Evolutionary conservation across 2,329 filamentous ascomycete species (phyloP).

Genomic region (Dothiorella sarmentorum): DNA sequence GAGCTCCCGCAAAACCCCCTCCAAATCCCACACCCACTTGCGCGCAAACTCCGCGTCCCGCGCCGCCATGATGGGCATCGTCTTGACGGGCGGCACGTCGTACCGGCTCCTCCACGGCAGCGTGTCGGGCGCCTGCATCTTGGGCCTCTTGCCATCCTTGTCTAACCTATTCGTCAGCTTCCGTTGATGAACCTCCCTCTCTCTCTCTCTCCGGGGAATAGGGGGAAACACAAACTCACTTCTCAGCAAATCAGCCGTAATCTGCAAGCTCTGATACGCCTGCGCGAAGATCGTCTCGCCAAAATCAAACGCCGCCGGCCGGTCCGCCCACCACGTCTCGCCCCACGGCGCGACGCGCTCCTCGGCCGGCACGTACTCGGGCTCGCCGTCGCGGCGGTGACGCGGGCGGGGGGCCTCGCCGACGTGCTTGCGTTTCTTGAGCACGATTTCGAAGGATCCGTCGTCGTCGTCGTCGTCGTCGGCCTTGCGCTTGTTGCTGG

Average conservation of each 20-base stretch:
- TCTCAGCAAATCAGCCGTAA: conserved; percentile 2
- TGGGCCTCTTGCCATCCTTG: neutral
- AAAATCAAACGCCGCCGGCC: neutral
- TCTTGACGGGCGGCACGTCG: neutral
- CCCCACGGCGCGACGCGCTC: conserved; percentile 8
- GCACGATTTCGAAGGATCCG: neutral
- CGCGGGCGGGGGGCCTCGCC: neutral
- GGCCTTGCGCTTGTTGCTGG: neutral
- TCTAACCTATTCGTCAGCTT: neutral
- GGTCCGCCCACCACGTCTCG: conserved; percentile 9
- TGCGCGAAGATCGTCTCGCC: conserved; percentile 9
- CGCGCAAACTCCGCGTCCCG: neutral
- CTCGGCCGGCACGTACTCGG: neutral
- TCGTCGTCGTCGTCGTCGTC: neutral
- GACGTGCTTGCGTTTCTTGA: neutral
- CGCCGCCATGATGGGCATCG: neutral
- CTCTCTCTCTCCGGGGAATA: neutral
- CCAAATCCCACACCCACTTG: neutral
- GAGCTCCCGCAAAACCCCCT: neutral
- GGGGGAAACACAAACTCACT: neutral
- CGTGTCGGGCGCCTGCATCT: neutral
- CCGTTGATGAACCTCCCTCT: too few species aligned
- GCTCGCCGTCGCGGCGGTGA: neutral
- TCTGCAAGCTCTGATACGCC: conserved; percentile 7
- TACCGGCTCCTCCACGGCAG: conserved; percentile 1